Evolutionary conservation across 1,284 basidiomycete species (phyloP).

Genomic region (Moniliella sp.): DNA sequence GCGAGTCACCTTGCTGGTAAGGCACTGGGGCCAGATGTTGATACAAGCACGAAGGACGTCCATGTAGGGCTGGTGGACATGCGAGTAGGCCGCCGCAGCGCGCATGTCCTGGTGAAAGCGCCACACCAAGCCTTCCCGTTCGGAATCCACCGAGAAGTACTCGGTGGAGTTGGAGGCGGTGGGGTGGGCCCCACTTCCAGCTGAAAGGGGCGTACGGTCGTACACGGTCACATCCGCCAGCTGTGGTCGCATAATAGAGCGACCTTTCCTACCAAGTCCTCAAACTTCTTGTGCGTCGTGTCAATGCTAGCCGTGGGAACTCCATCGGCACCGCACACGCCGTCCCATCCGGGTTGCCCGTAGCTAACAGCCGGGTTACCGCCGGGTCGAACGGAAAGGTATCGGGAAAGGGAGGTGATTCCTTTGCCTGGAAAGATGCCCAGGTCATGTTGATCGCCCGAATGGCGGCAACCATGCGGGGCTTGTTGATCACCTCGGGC

Average conservation of each 20-base stretch:
- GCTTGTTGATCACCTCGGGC: constrained; percentile 16
- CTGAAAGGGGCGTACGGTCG: constrained; percentile 43
- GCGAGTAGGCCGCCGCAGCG: constrained; percentile 44
- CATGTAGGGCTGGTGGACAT: constrained; percentile 46
- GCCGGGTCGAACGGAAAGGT: too few relatives aligned
- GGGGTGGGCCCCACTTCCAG: constrained; percentile 2
- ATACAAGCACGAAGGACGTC: constrained; percentile 57
- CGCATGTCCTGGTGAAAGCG: constrained; percentile 41
- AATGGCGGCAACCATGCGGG: constrained; percentile 49
- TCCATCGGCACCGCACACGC: too few relatives aligned
- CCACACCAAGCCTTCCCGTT: constrained; percentile 37
- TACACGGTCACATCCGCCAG: constrained; percentile 63
- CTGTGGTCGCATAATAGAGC: constrained; percentile 46
- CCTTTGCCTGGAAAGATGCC: constrained; percentile 39
- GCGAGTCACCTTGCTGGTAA: constrained; percentile 39
- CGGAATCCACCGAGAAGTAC: constrained; percentile 6
- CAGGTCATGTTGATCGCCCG: constrained; percentile 58
- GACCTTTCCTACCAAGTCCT: constrained; percentile 46
- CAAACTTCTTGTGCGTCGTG: constrained; percentile 52
- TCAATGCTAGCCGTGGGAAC: constrained; percentile 51
- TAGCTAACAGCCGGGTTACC: constrained; percentile 44
- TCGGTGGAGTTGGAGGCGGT: too few relatives aligned
- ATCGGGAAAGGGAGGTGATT: constrained; percentile 51
- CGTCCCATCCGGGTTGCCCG: too few relatives aligned
- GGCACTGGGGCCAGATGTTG: constrained; percentile 61